Base-by-base conservation (phyloP, 176 grass and related monocot species). In the Oryza punctata region DNA sequence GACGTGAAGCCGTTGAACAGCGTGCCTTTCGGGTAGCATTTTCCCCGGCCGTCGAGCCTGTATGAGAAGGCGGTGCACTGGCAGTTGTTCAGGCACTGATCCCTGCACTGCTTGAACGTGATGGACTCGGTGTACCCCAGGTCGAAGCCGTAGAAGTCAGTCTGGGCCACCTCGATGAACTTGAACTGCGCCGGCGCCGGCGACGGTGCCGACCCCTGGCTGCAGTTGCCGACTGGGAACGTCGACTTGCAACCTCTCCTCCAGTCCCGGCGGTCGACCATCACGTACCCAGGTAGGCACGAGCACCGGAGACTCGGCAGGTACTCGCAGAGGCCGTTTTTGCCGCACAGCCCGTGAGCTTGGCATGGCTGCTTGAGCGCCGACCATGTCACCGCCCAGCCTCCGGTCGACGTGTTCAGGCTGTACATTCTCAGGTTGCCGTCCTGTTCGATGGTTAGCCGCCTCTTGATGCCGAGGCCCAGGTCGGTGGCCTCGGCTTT, bases 61-160 rank as follows among this genome's bases (percentile, higher is more conserved):
- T 92, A 92, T 0, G 73, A 65, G 82, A 94, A 91, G 23, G 47
- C 92, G 3, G 12, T 3, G 81, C 90, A 94, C 2, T 5, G 60
- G 85, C 87, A 88, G 12, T 15, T 76, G 21, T 27, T 19, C 29
- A 84, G 7, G 81, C 92, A 91, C 0, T 43, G 5, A 0, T 67
- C 28, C 73, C 82, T 79, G 78, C 90, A 94, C 18, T 44, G 1
- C 6, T 86, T 63, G 27, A 90, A 92, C 6, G 90, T 76, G 2
- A 90, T 69, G 0, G 32, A 35, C 0, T 0, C 1, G 64, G 11
- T 69, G 71, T 24, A 87, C 12, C 0, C 10, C 52, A 88, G 25
- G 50, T 92, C 90, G 68, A 76, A 90, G 37, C 93, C 90, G 26
- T 85, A 94, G 44, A 92, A 94, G 23, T 94, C 87, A 0, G 84